Percentiles rank a stretch among this genome's conserved stretches.
Conservation (phyloP, 805 yeast species). For the Ogataea trehaloabstinens region DNA sequence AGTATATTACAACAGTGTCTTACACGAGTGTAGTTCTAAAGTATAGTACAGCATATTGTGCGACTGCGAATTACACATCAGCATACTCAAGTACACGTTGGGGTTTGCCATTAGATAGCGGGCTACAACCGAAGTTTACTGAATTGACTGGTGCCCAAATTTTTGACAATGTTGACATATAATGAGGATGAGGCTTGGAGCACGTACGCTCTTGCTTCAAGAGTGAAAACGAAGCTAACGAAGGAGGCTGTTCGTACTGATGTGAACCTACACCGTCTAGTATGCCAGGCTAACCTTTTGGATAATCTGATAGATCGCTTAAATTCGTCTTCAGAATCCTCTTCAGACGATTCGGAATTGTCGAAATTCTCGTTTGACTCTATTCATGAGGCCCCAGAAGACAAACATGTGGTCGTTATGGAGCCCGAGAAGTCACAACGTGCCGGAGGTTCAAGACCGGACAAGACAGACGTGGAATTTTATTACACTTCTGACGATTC, state of each 20-base stretch:
- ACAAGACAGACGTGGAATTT: slow-evolving; percentile 14
- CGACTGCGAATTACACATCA: too few relatives aligned
- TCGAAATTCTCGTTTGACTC: slow-evolving; percentile 17
- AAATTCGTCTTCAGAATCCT: slow-evolving; percentile 26
- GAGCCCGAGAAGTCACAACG: too few relatives aligned
- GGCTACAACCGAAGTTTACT: too few relatives aligned
- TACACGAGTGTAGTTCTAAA: too few relatives aligned
- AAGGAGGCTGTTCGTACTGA: slow-evolving; percentile 58
- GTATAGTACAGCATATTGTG: too few relatives aligned
- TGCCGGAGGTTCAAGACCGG: neutral
- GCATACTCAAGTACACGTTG: too few relatives aligned
- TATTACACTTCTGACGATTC: slow-evolving; percentile 27
- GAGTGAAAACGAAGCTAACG: slow-evolving; percentile 62
- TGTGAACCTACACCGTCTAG: slow-evolving; percentile 55
- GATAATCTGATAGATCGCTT: slow-evolving; percentile 61
- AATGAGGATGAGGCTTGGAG: slow-evolving; percentile 33
- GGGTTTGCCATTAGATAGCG: too few relatives aligned
- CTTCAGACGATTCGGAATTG: slow-evolving; percentile 2
- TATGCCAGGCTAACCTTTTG: slow-evolving; percentile 69
- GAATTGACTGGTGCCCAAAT: too few relatives aligned
- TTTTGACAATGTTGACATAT: neutral
- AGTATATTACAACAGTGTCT: too few relatives aligned
- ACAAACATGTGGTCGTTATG: slow-evolving; percentile 16
- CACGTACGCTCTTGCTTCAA: slow-evolving; percentile 60
- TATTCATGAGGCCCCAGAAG: slow-evolving; percentile 9